Evolutionary conservation across 2,329 filamentous ascomycete species (phyloP).

Genomic region (Fusarium protoensiforme): DNA sequence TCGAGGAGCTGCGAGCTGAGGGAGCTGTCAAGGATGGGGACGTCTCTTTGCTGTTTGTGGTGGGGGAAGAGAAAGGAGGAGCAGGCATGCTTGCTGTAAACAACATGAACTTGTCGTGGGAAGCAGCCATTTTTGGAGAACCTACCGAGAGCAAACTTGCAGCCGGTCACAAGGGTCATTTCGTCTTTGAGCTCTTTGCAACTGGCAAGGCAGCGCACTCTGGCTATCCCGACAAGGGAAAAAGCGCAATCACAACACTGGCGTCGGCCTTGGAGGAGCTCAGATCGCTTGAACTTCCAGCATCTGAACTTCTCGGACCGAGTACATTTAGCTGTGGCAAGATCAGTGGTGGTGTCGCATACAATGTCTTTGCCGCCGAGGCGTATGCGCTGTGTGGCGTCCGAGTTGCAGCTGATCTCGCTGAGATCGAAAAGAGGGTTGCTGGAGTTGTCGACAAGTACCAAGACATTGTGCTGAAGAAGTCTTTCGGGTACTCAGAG

Average conservation of each 20-base stretch:
- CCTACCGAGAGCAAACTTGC: conserved; percentile 78
- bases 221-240: not conserved
- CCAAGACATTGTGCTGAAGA: not conserved
- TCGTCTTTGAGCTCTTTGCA: conserved; percentile 68
- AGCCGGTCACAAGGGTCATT: conserved; percentile 76
- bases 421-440: not conserved
- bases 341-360: not conserved
- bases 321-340: not conserved
- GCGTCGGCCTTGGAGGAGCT: conserved; percentile 31
- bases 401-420: not conserved
- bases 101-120: conserved; percentile 61
- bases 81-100: conserved; percentile 70
- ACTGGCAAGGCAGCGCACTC: conserved; percentile 65
- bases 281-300: conserved; percentile 24
- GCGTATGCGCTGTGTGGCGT: not conserved
- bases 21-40: conserved; percentile 46
- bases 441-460: not conserved
- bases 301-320: not conserved
- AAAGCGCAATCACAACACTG: not conserved
- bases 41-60: conserved; percentile 60
- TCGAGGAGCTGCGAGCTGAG: conserved; percentile 45
- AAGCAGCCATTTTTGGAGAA: conserved; percentile 77
- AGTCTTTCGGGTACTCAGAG: not conserved
- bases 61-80: conserved; percentile 76
- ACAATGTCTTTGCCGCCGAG: not conserved